phyloP scores from a whole-genome alignment of 1,284 basidiomycete species.

The Malassezia cuniculi region DNA sequence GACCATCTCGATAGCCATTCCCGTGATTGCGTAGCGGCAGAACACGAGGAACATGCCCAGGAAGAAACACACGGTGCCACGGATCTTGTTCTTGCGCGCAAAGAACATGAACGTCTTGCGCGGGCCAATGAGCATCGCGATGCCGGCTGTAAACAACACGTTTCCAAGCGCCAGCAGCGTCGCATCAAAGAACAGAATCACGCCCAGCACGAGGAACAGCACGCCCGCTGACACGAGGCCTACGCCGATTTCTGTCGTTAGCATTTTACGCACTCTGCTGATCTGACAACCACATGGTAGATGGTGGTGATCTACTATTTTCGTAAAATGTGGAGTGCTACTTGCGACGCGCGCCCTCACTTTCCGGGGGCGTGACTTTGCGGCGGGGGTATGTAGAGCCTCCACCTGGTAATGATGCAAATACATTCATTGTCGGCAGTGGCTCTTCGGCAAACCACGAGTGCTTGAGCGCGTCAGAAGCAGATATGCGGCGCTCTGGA shows the following conservation, averaged over 20 bases:
- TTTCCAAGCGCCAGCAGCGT: conserved; percentile 94
- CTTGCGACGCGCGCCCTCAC: conserved; percentile 2
- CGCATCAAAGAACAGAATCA: conserved; percentile 92
- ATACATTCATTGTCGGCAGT: conserved; percentile 6
- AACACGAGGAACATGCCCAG: conserved; percentile 53
- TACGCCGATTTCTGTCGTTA: conserved; percentile 50
- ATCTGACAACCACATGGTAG: conserved; percentile 43
- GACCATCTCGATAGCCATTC: conserved; percentile 84
- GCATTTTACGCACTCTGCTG: conserved; percentile 37
- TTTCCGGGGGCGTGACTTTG: conserved; percentile 3
- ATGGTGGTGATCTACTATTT: too few relatives aligned
- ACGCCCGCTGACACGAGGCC: conserved; percentile 93
- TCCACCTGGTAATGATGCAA: neutral
- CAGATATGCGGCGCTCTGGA: conserved; percentile 71
- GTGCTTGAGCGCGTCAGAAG: conserved; percentile 66
- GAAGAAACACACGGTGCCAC: conserved; percentile 55
- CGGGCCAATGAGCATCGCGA: conserved; percentile 43
- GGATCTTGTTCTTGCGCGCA: conserved; percentile 82
- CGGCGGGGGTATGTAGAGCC: conserved; percentile 8
- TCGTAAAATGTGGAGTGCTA: too few relatives aligned
- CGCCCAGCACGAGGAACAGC: conserved; percentile 88
- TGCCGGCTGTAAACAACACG: conserved; percentile 44
- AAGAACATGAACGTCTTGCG: conserved; percentile 94
- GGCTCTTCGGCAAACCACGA: conserved; percentile 49
- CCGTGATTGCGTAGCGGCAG: conserved; percentile 79